Evolutionary conservation across 2,329 filamentous ascomycete species (phyloP).

Genomic region (Canariomyces notabilis): DNA sequence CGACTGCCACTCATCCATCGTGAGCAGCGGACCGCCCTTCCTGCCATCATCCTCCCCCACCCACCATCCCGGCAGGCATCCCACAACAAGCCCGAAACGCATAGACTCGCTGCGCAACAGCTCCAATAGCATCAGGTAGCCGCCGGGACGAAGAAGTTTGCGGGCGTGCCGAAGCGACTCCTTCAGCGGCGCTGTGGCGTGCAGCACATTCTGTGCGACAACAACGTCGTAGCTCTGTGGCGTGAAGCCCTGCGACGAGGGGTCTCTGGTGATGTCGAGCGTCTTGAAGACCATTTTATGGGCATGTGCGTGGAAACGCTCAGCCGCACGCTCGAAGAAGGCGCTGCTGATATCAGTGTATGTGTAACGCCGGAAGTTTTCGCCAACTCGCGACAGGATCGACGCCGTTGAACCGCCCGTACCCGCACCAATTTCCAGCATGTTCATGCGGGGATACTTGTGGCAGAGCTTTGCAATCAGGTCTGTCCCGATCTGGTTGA

Average conservation of each 20-base stretch:
- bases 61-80: no score
- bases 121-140: no score
- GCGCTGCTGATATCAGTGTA: slow-evolving; percentile 22
- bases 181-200: slow-evolving; percentile 33
- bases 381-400: not conserved
- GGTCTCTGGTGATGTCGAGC: slow-evolving; percentile 30
- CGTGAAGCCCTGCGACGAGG: slow-evolving; percentile 31
- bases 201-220: slow-evolving; percentile 34
- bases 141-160: no score
- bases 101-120: no score
- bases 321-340: slow-evolving; percentile 29
- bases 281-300: slow-evolving; percentile 26
- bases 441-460: not conserved
- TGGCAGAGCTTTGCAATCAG: no score
- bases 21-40: no score
- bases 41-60: no score
- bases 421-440: slow-evolving; percentile 32
- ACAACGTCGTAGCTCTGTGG: slow-evolving; percentile 33
- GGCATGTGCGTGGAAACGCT: slow-evolving; percentile 22
- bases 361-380: slow-evolving; percentile 12
- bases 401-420: not conserved
- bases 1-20: no score
- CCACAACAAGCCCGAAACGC: no score
- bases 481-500: no score
- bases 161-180: no score